phyloP scores from a whole-genome alignment of 1,284 basidiomycete species.

The Clitocybe nebularis region DNA sequence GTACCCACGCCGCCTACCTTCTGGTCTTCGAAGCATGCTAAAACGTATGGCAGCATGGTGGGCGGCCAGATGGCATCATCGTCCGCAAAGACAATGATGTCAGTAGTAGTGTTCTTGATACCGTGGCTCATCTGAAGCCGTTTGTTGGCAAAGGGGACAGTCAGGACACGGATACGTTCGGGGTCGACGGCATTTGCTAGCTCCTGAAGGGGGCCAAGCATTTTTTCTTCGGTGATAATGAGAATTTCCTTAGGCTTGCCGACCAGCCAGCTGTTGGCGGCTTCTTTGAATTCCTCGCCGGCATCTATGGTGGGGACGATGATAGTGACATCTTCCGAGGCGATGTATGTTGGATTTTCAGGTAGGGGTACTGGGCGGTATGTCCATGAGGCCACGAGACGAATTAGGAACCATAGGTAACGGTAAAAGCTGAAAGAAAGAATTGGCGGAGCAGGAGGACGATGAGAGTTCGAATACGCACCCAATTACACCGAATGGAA shows the following conservation, averaged over 20 bases:
- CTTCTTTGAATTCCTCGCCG: slow-evolving; percentile 91
- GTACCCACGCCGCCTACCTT: slow-evolving; percentile 90
- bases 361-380: slow-evolving; percentile 86
- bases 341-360: slow-evolving; percentile 83
- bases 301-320: slow-evolving; percentile 94
- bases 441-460: too few relatives aligned
- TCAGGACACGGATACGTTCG: slow-evolving; percentile 77
- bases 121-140: slow-evolving; percentile 90
- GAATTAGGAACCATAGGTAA: slow-evolving; percentile 87
- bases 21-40: slow-evolving; percentile 93
- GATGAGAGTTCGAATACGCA: too few relatives aligned
- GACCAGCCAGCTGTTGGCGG: slow-evolving; percentile 85
- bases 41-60: slow-evolving; percentile 77
- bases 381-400: slow-evolving; percentile 67
- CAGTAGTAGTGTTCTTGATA: slow-evolving; percentile 83
- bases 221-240: slow-evolving; percentile 91
- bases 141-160: slow-evolving; percentile 91
- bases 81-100: slow-evolving; percentile 94
- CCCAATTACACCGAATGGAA: slow-evolving; percentile 91
- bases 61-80: slow-evolving; percentile 95
- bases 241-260: slow-evolving; percentile 90
- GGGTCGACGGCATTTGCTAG: slow-evolving; percentile 86
- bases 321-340: slow-evolving; percentile 89
- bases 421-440: slow-evolving; percentile 67
- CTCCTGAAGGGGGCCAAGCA: slow-evolving; percentile 81